Percentiles rank a stretch among this genome's conserved stretches.
Conservation (phyloP, 805 yeast species). For the Cyberlindnera xylosilytica region DNA sequence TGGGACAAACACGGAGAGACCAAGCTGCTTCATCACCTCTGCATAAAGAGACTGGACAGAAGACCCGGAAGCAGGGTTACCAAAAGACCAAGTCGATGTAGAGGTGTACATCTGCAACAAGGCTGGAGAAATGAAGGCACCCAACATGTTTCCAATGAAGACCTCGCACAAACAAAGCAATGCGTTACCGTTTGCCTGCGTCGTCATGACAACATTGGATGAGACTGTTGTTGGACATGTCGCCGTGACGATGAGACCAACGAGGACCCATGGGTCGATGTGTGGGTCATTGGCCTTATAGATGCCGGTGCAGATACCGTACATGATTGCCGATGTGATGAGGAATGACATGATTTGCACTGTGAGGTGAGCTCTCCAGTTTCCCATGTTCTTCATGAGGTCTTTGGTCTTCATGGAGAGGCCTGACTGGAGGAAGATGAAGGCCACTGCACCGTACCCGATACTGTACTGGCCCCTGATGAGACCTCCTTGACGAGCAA, state of each 20-base stretch:
- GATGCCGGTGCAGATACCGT: conserved; percentile 69
- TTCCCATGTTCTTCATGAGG: conserved; percentile 56
- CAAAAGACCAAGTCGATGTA: conserved; percentile 61
- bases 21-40: conserved; percentile 84
- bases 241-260: conserved; percentile 79
- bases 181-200: conserved; percentile 80
- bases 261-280: conserved; percentile 75
- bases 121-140: conserved; percentile 88
- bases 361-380: conserved; percentile 83
- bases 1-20: conserved; percentile 80
- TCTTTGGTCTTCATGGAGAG: conserved; percentile 67
- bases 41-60: conserved; percentile 58
- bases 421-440: conserved; percentile 81
- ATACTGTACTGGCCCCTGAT: conserved; percentile 73
- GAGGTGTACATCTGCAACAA: conserved; percentile 66
- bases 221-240: conserved; percentile 91
- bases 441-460: conserved; percentile 82
- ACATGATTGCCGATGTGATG: conserved; percentile 67
- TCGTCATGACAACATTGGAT: conserved; percentile 90
- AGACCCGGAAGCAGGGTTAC: conserved; percentile 67
- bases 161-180: conserved; percentile 79
- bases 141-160: conserved; percentile 76
- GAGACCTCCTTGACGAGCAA: conserved; percentile 80
- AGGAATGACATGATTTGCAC: conserved; percentile 67
- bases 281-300: conserved; percentile 49